These are phyloP conservation scores for Logfia minima DNA, from an alignment of 129 eudicot species.

Conservation along the genomic window DNA sequence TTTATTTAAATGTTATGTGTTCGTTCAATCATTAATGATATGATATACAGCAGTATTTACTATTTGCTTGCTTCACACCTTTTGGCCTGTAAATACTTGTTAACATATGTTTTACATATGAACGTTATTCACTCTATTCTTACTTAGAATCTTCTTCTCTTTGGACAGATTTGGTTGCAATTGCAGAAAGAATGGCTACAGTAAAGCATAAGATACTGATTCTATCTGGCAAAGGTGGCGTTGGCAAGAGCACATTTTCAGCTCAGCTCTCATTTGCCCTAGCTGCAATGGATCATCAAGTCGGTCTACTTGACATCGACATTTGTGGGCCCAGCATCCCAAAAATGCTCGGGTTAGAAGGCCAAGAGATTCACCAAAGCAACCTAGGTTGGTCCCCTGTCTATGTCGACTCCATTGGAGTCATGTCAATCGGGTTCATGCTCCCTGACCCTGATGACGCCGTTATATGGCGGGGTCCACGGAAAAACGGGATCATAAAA, in stretches of 20 bases:
- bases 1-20: background rate
- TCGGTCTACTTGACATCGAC: slow-evolving; percentile 87
- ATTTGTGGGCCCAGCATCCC: slow-evolving; percentile 98
- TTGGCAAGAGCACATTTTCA: slow-evolving; percentile 96
- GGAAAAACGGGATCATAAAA: slow-evolving; percentile 83
- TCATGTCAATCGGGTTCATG: slow-evolving; percentile 97
- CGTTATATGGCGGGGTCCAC: slow-evolving; percentile 90
- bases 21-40: background rate
- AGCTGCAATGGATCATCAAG: slow-evolving; percentile 84
- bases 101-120: background rate
- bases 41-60: background rate
- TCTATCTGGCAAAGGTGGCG: slow-evolving; percentile 91
- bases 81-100: slow-evolving; percentile 1
- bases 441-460: slow-evolving; percentile 94
- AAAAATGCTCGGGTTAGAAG: slow-evolving; percentile 93
- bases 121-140: background rate
- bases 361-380: slow-evolving; percentile 87
- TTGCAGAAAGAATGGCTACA: slow-evolving; percentile 87
- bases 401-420: slow-evolving; percentile 87
- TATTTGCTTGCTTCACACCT: background rate
- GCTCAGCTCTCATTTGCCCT: slow-evolving; percentile 86
- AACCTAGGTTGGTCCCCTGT: slow-evolving; percentile 96
- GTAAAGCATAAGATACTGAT: slow-evolving; percentile 92
- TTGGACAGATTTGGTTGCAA: slow-evolving; percentile 65
- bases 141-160: background rate